These are phyloP conservation scores for Furcasterigmium furcatum DNA, from an alignment of 2,329 filamentous ascomycete species.

Conservation along the genomic window DNA sequence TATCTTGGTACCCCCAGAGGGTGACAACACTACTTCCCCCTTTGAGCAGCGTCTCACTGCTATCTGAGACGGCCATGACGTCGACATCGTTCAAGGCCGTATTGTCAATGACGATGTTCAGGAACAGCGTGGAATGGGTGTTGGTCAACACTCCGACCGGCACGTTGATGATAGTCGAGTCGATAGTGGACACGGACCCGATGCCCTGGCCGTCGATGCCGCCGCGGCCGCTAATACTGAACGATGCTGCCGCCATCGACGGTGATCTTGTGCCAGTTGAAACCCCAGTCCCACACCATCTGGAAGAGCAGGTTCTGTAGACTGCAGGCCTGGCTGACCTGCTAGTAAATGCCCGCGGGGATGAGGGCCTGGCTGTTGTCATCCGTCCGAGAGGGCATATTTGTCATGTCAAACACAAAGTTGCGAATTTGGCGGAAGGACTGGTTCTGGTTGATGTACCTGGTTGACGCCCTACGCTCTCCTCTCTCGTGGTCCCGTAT, in stretches of 20 bases:
- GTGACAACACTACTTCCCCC: too few relatives aligned
- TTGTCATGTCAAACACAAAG: constrained; percentile 53
- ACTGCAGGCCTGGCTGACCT: constrained; percentile 55
- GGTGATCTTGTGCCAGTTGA: constrained; percentile 50
- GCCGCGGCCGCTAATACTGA: constrained; percentile 23
- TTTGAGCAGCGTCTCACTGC: too few relatives aligned
- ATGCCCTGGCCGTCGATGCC: constrained; percentile 22
- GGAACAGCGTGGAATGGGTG: too few relatives aligned
- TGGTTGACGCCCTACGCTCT: too few relatives aligned
- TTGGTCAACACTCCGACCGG: too few relatives aligned
- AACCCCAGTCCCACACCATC: constrained; percentile 69
- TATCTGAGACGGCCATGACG: too few relatives aligned
- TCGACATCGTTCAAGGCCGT: too few relatives aligned
- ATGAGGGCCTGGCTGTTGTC: constrained; percentile 5
- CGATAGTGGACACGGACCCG: constrained; percentile 7
- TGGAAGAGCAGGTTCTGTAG: constrained; percentile 52
- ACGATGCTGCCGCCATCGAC: constrained; percentile 17
- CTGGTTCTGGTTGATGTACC: constrained; percentile 55
- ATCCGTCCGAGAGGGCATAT: constrained; percentile 39
- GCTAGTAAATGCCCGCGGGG: constrained; percentile 56
- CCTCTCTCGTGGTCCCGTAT: too few relatives aligned
- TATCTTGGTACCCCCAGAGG: too few relatives aligned
- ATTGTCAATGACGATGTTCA: too few relatives aligned
- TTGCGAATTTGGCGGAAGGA: constrained; percentile 53
- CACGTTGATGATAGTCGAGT: too few relatives aligned